These are phyloP conservation scores for Cladosporium sp. DNA, from an alignment of 2,329 filamentous ascomycete species.

Conservation along the genomic window DNA sequence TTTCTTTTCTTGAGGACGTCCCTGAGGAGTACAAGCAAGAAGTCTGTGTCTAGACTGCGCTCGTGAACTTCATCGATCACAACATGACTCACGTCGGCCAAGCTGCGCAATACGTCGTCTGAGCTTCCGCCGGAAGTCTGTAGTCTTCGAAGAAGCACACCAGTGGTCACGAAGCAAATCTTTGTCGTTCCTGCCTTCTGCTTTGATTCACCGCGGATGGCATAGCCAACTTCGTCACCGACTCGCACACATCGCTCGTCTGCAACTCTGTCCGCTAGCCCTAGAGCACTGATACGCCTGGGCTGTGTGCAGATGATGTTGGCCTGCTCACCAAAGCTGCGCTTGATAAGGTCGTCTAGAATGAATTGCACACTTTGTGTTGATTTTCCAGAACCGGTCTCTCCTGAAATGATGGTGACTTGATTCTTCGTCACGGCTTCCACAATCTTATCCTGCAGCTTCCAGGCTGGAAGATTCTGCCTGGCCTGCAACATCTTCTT, in stretches of 20 bases:
- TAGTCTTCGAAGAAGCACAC: conserved; percentile 85
- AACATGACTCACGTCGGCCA: conserved; percentile 90
- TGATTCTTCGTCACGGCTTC: conserved; percentile 72
- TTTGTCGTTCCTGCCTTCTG: conserved; percentile 69
- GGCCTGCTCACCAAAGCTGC: conserved; percentile 70
- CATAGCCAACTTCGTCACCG: conserved; percentile 86
- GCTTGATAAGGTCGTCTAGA: conserved; percentile 81
- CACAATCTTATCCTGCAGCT: conserved; percentile 74
- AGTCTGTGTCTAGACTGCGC: conserved; percentile 90
- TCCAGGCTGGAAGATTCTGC: conserved; percentile 82
- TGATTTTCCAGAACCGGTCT: conserved; percentile 95
- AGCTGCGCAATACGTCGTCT: conserved; percentile 75
- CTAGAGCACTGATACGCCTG: conserved; percentile 87
- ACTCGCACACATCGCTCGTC: conserved; percentile 82
- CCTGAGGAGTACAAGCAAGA: conserved; percentile 81
- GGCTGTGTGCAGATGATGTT: conserved; percentile 97
- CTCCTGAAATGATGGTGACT: conserved; percentile 94
- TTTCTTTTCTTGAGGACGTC: conserved; percentile 74
- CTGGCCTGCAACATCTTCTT: conserved; percentile 74
- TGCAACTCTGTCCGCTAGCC: conserved; percentile 89
- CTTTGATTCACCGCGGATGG: conserved; percentile 87
- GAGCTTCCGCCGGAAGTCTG: conserved; percentile 82
- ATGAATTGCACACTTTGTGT: conserved; percentile 97
- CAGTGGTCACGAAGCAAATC: conserved; percentile 94
- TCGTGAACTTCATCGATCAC: conserved; percentile 98